Base-by-base conservation (phyloP, 495 filamentous ascomycete species). In the Parathielavia hyrcaniae region DNA sequence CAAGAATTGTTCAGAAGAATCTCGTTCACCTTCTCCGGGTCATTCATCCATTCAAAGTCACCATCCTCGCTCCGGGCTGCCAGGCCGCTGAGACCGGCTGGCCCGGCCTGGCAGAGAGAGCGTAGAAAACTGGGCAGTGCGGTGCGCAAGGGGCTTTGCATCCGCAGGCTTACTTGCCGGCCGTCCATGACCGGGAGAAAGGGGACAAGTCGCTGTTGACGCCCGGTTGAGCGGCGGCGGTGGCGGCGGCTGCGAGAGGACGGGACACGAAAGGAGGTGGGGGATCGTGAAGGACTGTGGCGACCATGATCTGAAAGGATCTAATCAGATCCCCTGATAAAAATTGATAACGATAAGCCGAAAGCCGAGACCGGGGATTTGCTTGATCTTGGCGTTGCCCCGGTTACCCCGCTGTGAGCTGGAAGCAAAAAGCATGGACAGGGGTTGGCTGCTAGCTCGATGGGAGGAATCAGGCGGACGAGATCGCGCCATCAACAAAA, bases 1-100 rank as follows among this genome's bases (percentile, higher is more conserved):
- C 26, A 30, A 6, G 6, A 30, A n/a, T n/a, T n/a, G n/a, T 6
- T 30, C 26, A 30, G 6, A 30, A 6, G 26, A 30, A 6, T 30
- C 6, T 30, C 6, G 6, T 30, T 30, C 26, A 30, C 61, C 39
- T 66, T 67, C 17, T 71, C 70, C 13, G 71, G 69, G 59, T 68
- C 61, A 47, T 59, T 53, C 16, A 54, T 44, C 53, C 53, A 55
- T 17, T 47, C 41, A 14, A 30, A 12, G 23, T 46, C 26, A 14
- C 53, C 59, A 1, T 52, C 50, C 11, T 47, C 58, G 34, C 36
- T 47, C 5, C 17, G 26, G 14, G 20, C 20, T n/a, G 48, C 26
- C 26, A 30, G 26, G 6, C 26, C 26, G 26, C 26, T 30, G 26
- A 30, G 26, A 30, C 26, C 26, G 26, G 26, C 39, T 10, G 35